Base-by-base conservation (phyloP, 148 eudicot genomes). In the Camellia lanceoleosa region DNA sequence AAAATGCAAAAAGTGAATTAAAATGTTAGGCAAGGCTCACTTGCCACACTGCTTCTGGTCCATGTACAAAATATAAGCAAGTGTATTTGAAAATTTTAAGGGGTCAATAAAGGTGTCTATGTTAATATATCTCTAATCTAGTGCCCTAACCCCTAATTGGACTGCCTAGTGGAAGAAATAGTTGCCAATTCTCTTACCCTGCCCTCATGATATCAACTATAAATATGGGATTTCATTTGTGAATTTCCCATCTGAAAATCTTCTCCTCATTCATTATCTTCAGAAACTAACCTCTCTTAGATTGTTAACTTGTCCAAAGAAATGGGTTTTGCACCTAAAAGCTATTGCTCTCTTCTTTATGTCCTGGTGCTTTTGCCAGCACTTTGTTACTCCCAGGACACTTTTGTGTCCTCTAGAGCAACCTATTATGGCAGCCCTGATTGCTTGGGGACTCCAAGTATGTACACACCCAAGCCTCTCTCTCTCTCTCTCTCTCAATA, bases 351-450 rank as follows among this genome's bases (percentile, higher is more conserved):
- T 63, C 71, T 85, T 41, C 38, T 84, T 1, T 65, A 43, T 73
- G 62, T 89, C 5, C 73, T 82, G 76, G 56, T 82, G 54, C 30
- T 85, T 58, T 69, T 81, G 73, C 88, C 87, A 20, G 73, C 84
- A 47, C 73, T 84, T 0, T 85, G 85, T 73, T 76, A 80, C 68
- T 71, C 81, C 42, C 81, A 89, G n/a, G 86, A 83, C 7, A 63
- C 59, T 42, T 85, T 79, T 60, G 75, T 78, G 41, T 10, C 38
- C 87, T 69, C 91, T n/a, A 84, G 89, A 77, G 93, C 93, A 42
- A 88, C 93, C 63, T 90, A 84, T 62, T 90, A 90, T 59, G 89
- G 90, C 12, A 88, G 89, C 83, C 85, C 89, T 41, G 87, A 89
- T 2, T 85, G 86, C 84, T 74, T 59, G 5, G 90, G 88, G 14